phyloP scores from a whole-genome alignment of 495 filamentous ascomycete genomes.

The Aspergillus coremiiformis region DNA sequence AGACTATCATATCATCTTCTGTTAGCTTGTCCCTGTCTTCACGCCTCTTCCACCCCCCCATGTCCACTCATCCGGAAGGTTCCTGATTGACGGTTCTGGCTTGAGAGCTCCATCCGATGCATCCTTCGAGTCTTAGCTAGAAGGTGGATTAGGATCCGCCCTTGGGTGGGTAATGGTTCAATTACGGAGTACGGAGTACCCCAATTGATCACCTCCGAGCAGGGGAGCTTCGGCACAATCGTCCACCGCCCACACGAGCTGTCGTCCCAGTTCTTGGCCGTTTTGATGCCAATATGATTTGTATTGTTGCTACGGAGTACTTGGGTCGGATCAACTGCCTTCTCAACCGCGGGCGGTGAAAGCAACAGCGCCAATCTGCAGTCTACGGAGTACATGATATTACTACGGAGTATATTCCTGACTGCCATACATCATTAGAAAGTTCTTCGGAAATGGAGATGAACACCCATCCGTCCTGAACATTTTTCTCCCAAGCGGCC shows the following conservation, averaged over 20 bases:
- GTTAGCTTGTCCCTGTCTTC: neutral
- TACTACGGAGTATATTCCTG: no score
- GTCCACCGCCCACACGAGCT: constrained; percentile 14
- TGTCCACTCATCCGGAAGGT: constrained; percentile 6
- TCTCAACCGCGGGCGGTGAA: neutral
- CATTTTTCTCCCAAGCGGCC: neutral
- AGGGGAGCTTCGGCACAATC: constrained; percentile 1
- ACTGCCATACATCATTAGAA: neutral
- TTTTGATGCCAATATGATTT: neutral
- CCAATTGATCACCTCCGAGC: constrained; percentile 5
- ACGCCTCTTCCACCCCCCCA: no score
- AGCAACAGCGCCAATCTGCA: neutral
- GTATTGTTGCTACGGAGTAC: neutral
- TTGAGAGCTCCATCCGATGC: constrained; percentile 11
- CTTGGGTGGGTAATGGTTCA: constrained; percentile 14
- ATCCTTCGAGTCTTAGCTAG: constrained; percentile 6
- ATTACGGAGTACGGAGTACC: constrained; percentile 13
- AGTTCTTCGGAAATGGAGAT: neutral
- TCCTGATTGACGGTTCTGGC: constrained; percentile 12
- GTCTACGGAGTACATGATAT: neutral
- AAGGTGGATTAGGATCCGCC: constrained; percentile 17
- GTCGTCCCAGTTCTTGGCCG: neutral
- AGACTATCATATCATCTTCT: neutral
- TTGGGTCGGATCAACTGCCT: neutral
- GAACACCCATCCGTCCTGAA: neutral